Conservation (phyloP, 805 yeast species). For the Danielia reshetovae region DNA sequence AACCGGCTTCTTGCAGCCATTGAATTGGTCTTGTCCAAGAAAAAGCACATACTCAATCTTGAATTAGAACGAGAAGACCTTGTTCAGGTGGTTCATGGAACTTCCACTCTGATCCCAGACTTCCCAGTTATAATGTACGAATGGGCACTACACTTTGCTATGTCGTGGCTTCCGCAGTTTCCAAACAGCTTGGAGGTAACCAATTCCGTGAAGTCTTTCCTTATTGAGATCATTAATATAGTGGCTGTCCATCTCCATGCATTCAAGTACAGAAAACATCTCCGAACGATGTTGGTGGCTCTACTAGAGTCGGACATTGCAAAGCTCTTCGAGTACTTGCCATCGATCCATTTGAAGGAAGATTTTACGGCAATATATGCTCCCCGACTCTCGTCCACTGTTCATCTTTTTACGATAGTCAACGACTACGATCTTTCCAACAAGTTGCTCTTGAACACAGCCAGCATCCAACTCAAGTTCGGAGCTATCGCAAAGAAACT, state of each 20-base stretch:
- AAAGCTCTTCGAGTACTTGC: constrained; percentile 11
- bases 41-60: constrained; percentile 23
- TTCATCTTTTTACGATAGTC: constrained; percentile 33
- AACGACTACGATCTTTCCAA: constrained; percentile 33
- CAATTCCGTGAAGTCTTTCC: constrained; percentile 27
- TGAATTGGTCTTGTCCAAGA: constrained; percentile 31
- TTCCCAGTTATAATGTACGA: constrained; percentile 20
- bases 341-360: neutral
- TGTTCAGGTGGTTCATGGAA: constrained; percentile 1
- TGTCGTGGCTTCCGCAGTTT: constrained; percentile 21
- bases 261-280: constrained; percentile 19
- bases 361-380: neutral
- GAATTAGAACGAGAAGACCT: constrained; percentile 17
- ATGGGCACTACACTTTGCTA: constrained; percentile 28
- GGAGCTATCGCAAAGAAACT: constrained; percentile 29
- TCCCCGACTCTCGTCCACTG: constrained; percentile 12
- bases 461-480: constrained; percentile 22
- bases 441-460: constrained; percentile 23
- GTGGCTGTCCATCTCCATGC: constrained; percentile 27
- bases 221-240: constrained; percentile 30
- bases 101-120: constrained; percentile 2
- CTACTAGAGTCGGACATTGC: constrained; percentile 17
- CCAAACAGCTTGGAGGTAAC: constrained; percentile 11
- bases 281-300: constrained; percentile 17
- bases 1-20: constrained; percentile 25